A percentile compares a stretch with the other conserved stretches of the same genome.
These are phyloP conservation scores for Rhizopogon salebrosus DNA, from an alignment of 768 basidiomycete genomes.

Conservation along the genomic window DNA sequence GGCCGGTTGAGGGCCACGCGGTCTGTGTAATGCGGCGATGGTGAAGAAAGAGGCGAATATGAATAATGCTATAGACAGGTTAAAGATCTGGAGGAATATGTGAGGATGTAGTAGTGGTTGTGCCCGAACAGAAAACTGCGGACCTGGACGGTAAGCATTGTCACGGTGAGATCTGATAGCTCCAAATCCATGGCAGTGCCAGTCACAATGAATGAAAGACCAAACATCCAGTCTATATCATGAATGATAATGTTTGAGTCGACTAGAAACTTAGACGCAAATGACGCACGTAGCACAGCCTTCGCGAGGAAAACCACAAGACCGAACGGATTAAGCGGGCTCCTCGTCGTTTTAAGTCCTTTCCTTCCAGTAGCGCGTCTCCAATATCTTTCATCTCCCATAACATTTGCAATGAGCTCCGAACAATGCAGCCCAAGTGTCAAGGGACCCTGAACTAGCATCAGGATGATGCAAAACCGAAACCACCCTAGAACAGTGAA, in stretches of 20 bases:
- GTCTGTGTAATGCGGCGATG: conserved; percentile 8
- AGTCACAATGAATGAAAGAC: conserved; percentile 20
- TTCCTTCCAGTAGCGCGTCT: conserved; percentile 12
- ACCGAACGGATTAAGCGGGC: conserved; percentile 19
- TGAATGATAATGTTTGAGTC: neutral
- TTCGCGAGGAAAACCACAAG: conserved; percentile 14
- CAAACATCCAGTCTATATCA: conserved; percentile 25
- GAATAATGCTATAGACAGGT: conserved; percentile 16
- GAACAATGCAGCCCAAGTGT: conserved; percentile 24
- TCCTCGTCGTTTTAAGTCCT: conserved; percentile 10
- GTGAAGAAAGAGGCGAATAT: conserved; percentile 16
- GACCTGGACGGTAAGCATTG: conserved; percentile 26
- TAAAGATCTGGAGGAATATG: conserved; percentile 16
- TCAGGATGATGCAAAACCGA: conserved; percentile 21
- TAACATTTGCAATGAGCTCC: conserved; percentile 23
- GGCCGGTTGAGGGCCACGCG: conserved; percentile 23
- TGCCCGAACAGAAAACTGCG: neutral
- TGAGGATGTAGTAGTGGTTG: neutral
- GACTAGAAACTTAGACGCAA: neutral
- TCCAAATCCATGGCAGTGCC: conserved; percentile 12
- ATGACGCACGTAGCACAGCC: conserved; percentile 19
- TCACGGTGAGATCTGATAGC: conserved; percentile 17
- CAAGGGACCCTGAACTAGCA: conserved; percentile 20
- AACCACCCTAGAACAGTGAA: conserved; percentile 19
- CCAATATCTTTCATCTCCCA: conserved; percentile 24